Evolutionary conservation across 2,329 filamentous ascomycete species (phyloP).

Genomic region (Phaeomoniella chlamydospora): DNA sequence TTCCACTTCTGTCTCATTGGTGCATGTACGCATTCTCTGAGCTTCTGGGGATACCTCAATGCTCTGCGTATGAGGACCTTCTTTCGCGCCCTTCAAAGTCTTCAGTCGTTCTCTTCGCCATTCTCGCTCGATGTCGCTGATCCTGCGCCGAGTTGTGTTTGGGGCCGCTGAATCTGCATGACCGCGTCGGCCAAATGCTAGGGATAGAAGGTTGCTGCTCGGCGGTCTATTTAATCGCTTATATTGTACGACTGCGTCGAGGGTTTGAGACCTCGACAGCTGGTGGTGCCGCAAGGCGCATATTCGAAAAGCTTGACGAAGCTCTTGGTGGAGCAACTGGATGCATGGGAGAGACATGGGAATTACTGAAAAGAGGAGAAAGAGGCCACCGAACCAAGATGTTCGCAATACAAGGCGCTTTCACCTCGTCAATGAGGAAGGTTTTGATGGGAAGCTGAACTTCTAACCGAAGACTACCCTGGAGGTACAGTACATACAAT

Average conservation of each 20-base stretch:
- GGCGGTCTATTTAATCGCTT: too few species aligned
- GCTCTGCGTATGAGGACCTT: neutral
- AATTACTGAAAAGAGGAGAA: too few species aligned
- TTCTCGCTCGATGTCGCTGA: slow-evolving; percentile 1
- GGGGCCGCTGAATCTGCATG: too few species aligned
- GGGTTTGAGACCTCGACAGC: neutral
- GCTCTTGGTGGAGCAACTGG: neutral
- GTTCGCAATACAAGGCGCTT: too few species aligned
- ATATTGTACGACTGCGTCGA: too few species aligned
- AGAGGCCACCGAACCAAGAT: too few species aligned
- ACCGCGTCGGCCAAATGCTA: too few species aligned
- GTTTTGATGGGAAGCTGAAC: too few species aligned
- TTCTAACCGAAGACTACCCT: too few species aligned
- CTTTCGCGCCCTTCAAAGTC: slow-evolving; percentile 3
- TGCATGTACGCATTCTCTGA: neutral
- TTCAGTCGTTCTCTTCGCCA: neutral
- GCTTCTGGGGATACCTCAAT: neutral
- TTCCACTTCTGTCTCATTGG: neutral
- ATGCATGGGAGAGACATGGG: neutral
- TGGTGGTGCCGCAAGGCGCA: neutral
- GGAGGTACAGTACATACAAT: too few species aligned
- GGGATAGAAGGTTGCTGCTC: too few species aligned
- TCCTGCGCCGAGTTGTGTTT: neutral
- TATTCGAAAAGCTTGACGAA: neutral
- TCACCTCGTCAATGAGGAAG: too few species aligned